phyloP scores from a whole-genome alignment of 345 rosid genomes.

The Orychophragmus violaceus region DNA sequence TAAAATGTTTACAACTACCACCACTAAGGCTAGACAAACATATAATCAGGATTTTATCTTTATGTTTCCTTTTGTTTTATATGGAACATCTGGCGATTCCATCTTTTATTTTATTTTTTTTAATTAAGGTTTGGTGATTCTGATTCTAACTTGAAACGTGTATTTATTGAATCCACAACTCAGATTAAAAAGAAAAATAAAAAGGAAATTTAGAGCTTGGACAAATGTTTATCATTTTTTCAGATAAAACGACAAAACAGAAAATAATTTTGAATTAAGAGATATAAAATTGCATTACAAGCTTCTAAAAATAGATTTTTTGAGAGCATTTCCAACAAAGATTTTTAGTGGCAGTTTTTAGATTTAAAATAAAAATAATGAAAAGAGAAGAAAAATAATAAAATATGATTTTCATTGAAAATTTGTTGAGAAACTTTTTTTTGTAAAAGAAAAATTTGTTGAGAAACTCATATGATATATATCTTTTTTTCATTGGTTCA shows the following conservation, averaged over 20 bases:
- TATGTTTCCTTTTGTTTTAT: neutral
- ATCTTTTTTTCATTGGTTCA: too few species aligned
- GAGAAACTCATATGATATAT: too few species aligned
- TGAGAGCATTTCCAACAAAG: too few species aligned
- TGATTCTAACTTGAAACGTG: neutral
- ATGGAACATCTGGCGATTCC: neutral
- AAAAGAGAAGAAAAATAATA: too few species aligned
- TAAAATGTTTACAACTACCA: neutral
- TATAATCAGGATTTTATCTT: neutral
- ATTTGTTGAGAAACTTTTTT: too few species aligned
- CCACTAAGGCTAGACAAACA: neutral
- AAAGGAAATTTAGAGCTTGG: neutral
- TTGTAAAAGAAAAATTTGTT: too few species aligned
- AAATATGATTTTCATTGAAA: too few species aligned
- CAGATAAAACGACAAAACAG: neutral
- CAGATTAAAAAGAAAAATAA: neutral
- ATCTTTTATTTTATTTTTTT: neutral
- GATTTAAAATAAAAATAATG: too few species aligned
- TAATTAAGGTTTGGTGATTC: neutral
- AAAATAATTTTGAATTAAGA: neutral
- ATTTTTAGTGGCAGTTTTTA: too few species aligned
- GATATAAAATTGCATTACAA: neutral
- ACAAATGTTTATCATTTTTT: neutral
- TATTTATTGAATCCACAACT: neutral
- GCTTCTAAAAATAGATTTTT: constrained; percentile 1